Evolutionary conservation across 2,329 filamentous ascomycete species (phyloP).

Genomic region (Fusarium pseudonygamai): DNA sequence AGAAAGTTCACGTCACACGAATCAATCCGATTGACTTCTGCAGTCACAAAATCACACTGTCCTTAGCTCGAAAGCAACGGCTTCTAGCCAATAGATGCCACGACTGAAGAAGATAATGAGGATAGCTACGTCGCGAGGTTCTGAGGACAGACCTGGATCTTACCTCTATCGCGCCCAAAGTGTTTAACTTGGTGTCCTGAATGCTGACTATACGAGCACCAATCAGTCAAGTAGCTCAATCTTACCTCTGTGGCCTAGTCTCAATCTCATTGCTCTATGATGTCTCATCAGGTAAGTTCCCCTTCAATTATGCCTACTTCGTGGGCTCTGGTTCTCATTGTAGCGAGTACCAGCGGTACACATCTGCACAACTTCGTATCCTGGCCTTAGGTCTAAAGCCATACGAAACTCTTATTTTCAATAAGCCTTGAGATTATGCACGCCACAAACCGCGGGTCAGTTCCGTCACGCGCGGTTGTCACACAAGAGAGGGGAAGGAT

Average conservation of each 20-base stretch:
- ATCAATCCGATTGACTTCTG: neutral
- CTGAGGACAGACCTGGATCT: neutral
- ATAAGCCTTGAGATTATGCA: neutral
- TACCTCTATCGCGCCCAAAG: neutral
- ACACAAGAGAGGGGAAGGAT: neutral
- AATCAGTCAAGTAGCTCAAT: too few species aligned
- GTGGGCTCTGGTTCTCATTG: too few species aligned
- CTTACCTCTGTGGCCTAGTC: too few species aligned
- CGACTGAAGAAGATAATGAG: neutral
- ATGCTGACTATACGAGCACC: too few species aligned
- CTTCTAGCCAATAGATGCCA: neutral
- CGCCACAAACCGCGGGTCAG: neutral
- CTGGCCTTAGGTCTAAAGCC: accelerated
- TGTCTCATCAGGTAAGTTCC: too few species aligned
- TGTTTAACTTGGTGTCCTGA: too few species aligned
- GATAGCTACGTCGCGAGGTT: neutral
- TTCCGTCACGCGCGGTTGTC: neutral
- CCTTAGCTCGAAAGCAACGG: neutral
- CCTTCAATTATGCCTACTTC: too few species aligned
- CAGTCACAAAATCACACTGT: too few species aligned
- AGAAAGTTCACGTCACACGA: neutral
- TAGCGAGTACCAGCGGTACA: too few species aligned
- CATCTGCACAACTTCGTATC: neutral
- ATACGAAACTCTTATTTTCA: neutral
- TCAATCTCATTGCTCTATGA: too few species aligned